A percentile compares a stretch with the other conserved stretches of the same genome.
phyloP scores from a whole-genome alignment of 1,139 yeast species.

The Kurtzmaniella quercitrusa region DNA sequence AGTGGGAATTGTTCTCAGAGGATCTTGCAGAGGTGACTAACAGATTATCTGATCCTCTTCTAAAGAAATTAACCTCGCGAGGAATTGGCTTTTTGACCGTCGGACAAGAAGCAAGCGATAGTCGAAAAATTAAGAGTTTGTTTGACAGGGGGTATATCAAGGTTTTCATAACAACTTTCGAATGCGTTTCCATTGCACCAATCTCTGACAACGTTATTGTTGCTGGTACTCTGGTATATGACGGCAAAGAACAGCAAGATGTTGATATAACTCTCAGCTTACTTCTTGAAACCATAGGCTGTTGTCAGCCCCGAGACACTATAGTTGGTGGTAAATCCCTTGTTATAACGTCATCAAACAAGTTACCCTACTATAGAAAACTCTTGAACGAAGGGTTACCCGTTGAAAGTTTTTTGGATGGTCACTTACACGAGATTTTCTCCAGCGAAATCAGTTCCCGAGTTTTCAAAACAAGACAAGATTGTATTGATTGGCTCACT shows the following conservation, averaged over 20 bases:
- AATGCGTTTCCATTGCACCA: slow-evolving; percentile 50
- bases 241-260: slow-evolving; percentile 68
- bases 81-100: slow-evolving; percentile 70
- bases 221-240: slow-evolving; percentile 68
- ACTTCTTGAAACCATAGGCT: slow-evolving; percentile 71
- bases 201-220: slow-evolving; percentile 53
- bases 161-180: slow-evolving; percentile 56
- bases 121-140: slow-evolving; percentile 48
- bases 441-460: slow-evolving; percentile 67
- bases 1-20: slow-evolving; percentile 16
- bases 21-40: slow-evolving; percentile 34
- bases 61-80: slow-evolving; percentile 40
- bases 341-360: slow-evolving; percentile 54
- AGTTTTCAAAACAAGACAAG: slow-evolving; percentile 69
- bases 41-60: slow-evolving; percentile 32
- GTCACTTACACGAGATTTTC: slow-evolving; percentile 59
- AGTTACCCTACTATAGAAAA: slow-evolving; percentile 61
- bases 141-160: slow-evolving; percentile 47
- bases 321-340: slow-evolving; percentile 33
- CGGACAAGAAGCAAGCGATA: slow-evolving; percentile 58
- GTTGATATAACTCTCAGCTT: slow-evolving; percentile 66
- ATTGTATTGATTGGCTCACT: slow-evolving; percentile 87
- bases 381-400: slow-evolving; percentile 77
- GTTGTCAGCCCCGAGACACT: slow-evolving; percentile 30
- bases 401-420: slow-evolving; percentile 69